Base-by-base conservation (phyloP, 441 rosid genomes). In the Eruca vesicaria region DNA sequence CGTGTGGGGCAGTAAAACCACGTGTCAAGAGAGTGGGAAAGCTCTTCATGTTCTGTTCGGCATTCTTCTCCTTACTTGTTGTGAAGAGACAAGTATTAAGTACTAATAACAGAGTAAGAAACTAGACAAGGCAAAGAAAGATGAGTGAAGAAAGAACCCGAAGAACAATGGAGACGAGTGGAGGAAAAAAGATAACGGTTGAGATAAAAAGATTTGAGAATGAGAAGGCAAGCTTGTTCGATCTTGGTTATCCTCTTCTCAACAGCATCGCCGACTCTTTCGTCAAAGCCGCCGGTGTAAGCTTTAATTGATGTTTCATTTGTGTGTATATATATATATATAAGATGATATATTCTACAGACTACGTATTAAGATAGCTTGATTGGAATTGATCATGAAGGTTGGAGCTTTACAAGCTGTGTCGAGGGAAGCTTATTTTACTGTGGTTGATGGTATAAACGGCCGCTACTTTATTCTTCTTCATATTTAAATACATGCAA, bases 201-300 rank as follows among this genome's bases (percentile, higher is more conserved):
- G 97, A 90, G 48, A 58, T 88, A 20, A 85, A 75, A 66, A 72
- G 76, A 38, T 89, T 90, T 29, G 89, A 90, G 59, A 88, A 89
- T 29, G 89, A 90, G 57, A 89, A 89, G 66, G 85, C 87, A 20
- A 71, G 88, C 38, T 80, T 85, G 73, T 84, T 96, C 71, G 99
- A 93, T 78, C 85, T 96, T 26, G 97, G 98, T 38, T 98, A 91
- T 77, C 99, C 97, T 82, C 94, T 93, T 68, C 97, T 93, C 45
- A 93, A 93, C 80, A 90, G 94, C 66, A 69, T 91, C 69, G 89
- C 98, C 3, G 93, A 93, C 36, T 88, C 97, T 80, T 91, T 96
- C 78, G 84, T 93, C 58, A 93, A 85, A 82, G 97, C 97, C 57
- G 99, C 98, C 2, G 96, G 98, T 52, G 94, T 94, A 71, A 55